phyloP scores from a whole-genome alignment of 2,329 filamentous ascomycete species.

The Hyphodiscus sp. region DNA sequence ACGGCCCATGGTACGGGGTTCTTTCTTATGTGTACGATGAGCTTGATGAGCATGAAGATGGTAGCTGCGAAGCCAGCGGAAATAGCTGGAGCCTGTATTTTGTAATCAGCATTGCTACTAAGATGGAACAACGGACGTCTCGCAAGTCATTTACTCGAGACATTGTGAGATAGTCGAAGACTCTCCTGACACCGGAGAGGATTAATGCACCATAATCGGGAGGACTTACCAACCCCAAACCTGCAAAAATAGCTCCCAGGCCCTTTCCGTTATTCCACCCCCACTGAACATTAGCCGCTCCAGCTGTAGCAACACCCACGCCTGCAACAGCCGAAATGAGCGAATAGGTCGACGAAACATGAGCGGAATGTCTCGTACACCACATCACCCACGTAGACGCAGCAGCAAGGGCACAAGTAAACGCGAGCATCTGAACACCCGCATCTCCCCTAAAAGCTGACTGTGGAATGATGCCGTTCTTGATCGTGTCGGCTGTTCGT shows the following conservation, averaged over 20 bases:
- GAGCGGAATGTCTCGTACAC: slow-evolving; percentile 67
- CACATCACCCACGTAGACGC: slow-evolving; percentile 73
- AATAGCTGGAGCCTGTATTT: slow-evolving; percentile 51
- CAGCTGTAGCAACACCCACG: slow-evolving; percentile 62
- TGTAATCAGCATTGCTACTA: too few species aligned
- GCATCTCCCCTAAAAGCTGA: slow-evolving; percentile 52
- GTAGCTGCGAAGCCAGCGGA: slow-evolving; percentile 56
- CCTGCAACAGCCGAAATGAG: slow-evolving; percentile 63
- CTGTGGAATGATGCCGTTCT: slow-evolving; percentile 66
- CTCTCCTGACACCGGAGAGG: too few species aligned
- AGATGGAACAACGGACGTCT: too few species aligned
- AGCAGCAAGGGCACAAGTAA: slow-evolving; percentile 56
- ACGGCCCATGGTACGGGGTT: slow-evolving; percentile 69
- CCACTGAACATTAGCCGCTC: slow-evolving; percentile 57
- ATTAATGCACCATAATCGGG: too few species aligned
- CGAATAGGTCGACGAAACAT: slow-evolving; percentile 68
- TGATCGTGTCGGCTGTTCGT: slow-evolving; percentile 69
- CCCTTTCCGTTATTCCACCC: slow-evolving; percentile 64
- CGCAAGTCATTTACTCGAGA: too few species aligned
- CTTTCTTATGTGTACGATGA: slow-evolving; percentile 63
- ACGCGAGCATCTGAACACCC: slow-evolving; percentile 62
- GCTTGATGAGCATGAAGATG: slow-evolving; percentile 70
- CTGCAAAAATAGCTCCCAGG: slow-evolving; percentile 65
- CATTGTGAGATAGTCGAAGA: too few species aligned
- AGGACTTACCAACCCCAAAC: slow-evolving; percentile 48